Percentiles rank a stretch among this genome's conserved stretches.
Conservation (phyloP, 805 yeast genomes). For the Millerozyma acaciae region DNA sequence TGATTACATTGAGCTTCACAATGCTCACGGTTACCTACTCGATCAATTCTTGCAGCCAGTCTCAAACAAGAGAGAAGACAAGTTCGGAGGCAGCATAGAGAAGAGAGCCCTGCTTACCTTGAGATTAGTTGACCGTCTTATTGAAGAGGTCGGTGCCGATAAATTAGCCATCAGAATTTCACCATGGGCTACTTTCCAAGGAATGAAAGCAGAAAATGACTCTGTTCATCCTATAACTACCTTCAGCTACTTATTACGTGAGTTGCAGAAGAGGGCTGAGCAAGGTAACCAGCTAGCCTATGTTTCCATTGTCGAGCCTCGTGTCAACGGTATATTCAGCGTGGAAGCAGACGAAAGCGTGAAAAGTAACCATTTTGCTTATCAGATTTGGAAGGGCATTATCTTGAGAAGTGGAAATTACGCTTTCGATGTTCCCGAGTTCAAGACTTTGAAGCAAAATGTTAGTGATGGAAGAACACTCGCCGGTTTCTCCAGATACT, state of each 20-base stretch:
- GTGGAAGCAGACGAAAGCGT: neutral
- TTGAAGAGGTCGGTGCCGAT: conserved; percentile 28
- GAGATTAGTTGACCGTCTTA: conserved; percentile 34
- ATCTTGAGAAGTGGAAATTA: conserved; percentile 16
- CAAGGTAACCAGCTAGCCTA: conserved; percentile 30
- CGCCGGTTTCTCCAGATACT: conserved; percentile 37
- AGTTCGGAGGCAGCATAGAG: conserved; percentile 35
- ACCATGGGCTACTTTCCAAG: conserved; percentile 33
- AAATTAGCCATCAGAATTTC: conserved; percentile 31
- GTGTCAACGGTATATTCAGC: conserved; percentile 13
- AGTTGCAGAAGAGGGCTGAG: conserved; percentile 27
- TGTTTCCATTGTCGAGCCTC: conserved; percentile 27
- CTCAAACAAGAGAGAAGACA: conserved; percentile 30
- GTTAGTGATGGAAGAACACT: conserved; percentile 33
- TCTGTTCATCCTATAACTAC: conserved; percentile 24
- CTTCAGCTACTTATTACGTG: conserved; percentile 23
- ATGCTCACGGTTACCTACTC: conserved; percentile 38
- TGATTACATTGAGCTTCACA: conserved; percentile 39
- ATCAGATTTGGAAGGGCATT: conserved; percentile 26
- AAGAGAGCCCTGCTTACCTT: conserved; percentile 33
- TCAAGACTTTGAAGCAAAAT: conserved; percentile 8
- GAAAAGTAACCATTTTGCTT: conserved; percentile 21
- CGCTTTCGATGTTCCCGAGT: conserved; percentile 8
- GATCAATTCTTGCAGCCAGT: conserved; percentile 34
- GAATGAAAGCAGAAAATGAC: conserved; percentile 26